A percentile compares a stretch with the other conserved stretches of the same genome.
These are phyloP conservation scores for Backusella circina DNA, from an alignment of 192 early-diverging fungal species.

Conservation along the genomic window DNA sequence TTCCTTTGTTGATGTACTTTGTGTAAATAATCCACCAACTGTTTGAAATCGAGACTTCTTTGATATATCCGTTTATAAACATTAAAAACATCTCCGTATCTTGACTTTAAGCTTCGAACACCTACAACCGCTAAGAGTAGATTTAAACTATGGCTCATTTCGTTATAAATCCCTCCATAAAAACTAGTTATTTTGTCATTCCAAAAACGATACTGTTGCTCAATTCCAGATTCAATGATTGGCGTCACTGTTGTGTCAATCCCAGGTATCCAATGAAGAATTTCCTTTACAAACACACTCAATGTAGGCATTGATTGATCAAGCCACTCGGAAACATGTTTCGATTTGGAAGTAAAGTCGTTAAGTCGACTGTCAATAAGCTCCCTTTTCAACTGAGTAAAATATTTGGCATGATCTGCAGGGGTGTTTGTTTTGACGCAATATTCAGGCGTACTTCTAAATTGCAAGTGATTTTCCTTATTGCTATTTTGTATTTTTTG, in stretches of 20 bases:
- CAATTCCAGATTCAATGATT: neutral
- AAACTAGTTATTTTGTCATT: neutral
- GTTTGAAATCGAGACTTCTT: neutral
- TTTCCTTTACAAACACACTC: neutral
- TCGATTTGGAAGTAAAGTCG: neutral
- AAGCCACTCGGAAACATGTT: neutral
- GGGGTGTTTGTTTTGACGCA: neutral
- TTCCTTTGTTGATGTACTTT: neutral
- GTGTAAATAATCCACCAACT: neutral
- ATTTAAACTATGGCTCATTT: neutral
- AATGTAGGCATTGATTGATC: neutral
- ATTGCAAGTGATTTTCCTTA: neutral
- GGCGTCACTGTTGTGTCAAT: neutral
- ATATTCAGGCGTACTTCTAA: neutral
- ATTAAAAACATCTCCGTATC: neutral
- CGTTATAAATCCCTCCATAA: neutral
- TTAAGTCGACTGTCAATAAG: slow-evolving; percentile 2
- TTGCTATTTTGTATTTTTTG: neutral
- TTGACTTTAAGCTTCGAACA: neutral
- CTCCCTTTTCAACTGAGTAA: neutral
- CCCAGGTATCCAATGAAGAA: neutral
- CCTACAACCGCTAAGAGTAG: neutral
- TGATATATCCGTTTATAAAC: slow-evolving; percentile 1
- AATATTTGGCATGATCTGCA: neutral
- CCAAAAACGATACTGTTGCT: neutral